Evolutionary conservation across 805 yeast species (phyloP).

Genomic region (Metschnikowia hibisci): DNA sequence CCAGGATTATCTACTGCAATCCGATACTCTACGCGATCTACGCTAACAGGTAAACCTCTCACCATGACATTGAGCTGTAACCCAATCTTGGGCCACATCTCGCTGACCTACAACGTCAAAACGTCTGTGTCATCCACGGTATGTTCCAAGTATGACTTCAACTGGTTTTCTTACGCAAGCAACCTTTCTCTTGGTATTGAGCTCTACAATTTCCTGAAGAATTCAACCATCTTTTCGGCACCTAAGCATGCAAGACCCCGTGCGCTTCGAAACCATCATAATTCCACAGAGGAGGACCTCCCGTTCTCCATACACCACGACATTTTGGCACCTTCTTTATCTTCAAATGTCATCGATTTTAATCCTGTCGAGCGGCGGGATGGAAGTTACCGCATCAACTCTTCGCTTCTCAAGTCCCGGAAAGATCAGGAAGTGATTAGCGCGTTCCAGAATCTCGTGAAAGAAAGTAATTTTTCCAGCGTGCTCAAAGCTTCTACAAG

Average conservation of each 20-base stretch:
- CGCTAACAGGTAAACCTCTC: constrained; percentile 83
- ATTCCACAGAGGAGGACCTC: not conserved
- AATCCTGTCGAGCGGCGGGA: constrained; percentile 12
- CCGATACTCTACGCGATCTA: constrained; percentile 79
- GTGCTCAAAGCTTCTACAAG: constrained; percentile 74
- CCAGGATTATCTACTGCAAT: constrained; percentile 88
- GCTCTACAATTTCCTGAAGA: constrained; percentile 53
- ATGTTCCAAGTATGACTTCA: constrained; percentile 83
- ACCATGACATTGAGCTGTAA: constrained; percentile 83
- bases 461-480: constrained; percentile 56
- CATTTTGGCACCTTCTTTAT: constrained; percentile 10
- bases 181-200: constrained; percentile 85
- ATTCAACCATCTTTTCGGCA: constrained; percentile 3
- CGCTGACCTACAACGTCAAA: constrained; percentile 82
- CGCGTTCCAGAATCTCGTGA: constrained; percentile 48
- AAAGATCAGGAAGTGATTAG: constrained; percentile 34
- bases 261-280: not conserved
- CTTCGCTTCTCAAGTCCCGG: constrained; percentile 17
- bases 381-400: constrained; percentile 27
- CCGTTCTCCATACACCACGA: constrained; percentile 14
- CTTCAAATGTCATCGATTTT: not conserved
- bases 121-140: constrained; percentile 73
- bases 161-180: constrained; percentile 84
- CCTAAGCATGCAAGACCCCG: not conserved
- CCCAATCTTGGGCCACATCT: constrained; percentile 85